Percentiles rank a stretch among this genome's conserved stretches.
These are phyloP conservation scores for Pseudogymnoascus sp. DNA, from an alignment of 2,329 filamentous ascomycete species.

Conservation along the genomic window DNA sequence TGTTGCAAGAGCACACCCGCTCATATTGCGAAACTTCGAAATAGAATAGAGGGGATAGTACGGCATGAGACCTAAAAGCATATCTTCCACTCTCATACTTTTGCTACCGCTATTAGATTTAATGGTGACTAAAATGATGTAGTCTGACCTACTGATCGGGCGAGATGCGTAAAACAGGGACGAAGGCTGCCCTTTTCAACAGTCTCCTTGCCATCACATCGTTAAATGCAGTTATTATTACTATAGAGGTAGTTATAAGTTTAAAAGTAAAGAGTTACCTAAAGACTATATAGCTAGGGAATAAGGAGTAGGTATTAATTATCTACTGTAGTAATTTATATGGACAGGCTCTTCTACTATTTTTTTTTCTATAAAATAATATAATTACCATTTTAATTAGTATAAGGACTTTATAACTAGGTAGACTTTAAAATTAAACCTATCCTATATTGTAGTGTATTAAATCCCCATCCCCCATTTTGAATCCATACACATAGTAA, in stretches of 20 bases:
- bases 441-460: no score
- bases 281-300: no score
- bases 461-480: no score
- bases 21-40: slow-evolving; percentile 25
- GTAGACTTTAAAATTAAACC: no score
- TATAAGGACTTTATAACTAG: no score
- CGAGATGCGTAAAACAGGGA: not conserved
- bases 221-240: not conserved
- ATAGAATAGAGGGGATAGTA: slow-evolving; percentile 14
- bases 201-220: not conserved
- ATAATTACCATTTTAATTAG: no score
- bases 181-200: not conserved
- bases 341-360: no score
- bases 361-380: no score
- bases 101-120: not conserved
- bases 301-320: no score
- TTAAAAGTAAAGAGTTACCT: no score
- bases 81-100: not conserved
- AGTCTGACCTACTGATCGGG: not conserved
- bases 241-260: no score
- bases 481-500: not conserved
- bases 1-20: slow-evolving; percentile 36
- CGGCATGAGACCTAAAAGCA: not conserved
- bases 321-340: no score
- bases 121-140: not conserved